A percentile compares a stretch with the other conserved stretches of the same genome.
Evolutionary conservation across 345 rosid species (phyloP).

Genomic region (Sonneratia caseolaris): DNA sequence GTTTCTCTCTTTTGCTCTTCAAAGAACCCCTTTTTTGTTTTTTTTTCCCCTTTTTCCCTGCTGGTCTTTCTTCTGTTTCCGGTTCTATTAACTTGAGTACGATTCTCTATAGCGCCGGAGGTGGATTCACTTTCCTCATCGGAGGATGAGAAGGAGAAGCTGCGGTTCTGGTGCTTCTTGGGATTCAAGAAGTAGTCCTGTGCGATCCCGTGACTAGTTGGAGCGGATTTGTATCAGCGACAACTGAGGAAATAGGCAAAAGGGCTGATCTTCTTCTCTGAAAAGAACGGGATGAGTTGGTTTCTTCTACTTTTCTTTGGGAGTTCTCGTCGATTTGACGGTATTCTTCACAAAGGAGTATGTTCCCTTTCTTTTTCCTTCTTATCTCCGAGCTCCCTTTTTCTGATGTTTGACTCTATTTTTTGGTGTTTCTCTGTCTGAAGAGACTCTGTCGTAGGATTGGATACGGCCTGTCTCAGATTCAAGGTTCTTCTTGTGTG

Average conservation of each 20-base stretch:
- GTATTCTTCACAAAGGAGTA: background rate
- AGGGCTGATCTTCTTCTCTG: background rate
- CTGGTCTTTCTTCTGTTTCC: background rate
- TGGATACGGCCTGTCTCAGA: slow-evolving; percentile 1
- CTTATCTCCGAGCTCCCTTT: background rate
- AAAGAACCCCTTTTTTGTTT: background rate
- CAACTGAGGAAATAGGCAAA: background rate
- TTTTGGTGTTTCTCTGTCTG: slow-evolving; percentile 3
- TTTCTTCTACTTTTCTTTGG: background rate
- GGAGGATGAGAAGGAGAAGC: background rate
- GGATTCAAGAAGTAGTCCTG: background rate
- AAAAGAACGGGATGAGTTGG: too few relatives aligned
- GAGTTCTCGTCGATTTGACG: background rate
- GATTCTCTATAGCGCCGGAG: background rate
- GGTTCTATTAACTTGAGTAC: background rate
- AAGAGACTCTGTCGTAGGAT: background rate
- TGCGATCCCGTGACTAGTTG: background rate
- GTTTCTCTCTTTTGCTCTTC: background rate
- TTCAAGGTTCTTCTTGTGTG: background rate
- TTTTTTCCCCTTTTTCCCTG: background rate
- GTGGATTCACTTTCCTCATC: background rate
- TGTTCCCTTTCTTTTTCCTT: background rate
- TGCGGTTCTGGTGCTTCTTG: background rate
- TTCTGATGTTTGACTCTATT: background rate
- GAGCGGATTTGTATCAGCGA: background rate